phyloP scores from a whole-genome alignment of 208 protist species.

The Leptomonas pyrrhocoris region DNA sequence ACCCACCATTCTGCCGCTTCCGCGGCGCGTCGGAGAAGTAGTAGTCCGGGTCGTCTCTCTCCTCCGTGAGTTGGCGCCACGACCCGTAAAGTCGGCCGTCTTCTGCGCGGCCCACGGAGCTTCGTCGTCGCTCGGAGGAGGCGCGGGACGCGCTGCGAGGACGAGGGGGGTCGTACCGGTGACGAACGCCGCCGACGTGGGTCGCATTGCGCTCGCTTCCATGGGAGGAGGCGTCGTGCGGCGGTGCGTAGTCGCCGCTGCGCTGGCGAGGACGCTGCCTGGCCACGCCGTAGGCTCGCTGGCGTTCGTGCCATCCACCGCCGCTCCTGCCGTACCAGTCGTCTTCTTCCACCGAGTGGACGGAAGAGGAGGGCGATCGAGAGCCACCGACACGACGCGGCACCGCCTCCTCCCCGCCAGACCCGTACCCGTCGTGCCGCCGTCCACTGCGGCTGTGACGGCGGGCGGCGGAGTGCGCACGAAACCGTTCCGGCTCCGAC shows the following conservation, averaged over 20 bases:
- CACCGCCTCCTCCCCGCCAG: constrained; percentile 12
- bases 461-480: constrained; percentile 6
- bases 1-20: neutral
- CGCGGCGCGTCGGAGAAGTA: constrained; percentile 13
- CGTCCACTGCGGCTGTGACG: neutral
- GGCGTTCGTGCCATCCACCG: neutral
- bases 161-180: constrained; percentile 9
- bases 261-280: neutral
- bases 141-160: neutral
- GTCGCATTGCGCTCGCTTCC: neutral
- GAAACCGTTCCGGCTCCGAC: constrained; percentile 7
- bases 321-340: neutral
- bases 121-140: neutral
- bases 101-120: no score
- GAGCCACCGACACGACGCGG: neutral
- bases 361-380: neutral
- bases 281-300: constrained; percentile 9
- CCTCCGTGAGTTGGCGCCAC: neutral
- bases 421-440: neutral
- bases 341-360: neutral
- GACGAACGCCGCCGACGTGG: neutral
- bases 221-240: neutral
- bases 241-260: neutral
- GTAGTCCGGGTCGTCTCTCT: constrained; percentile 9
- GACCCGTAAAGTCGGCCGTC: neutral